These are phyloP conservation scores for Vinca major DNA, from an alignment of 305 asterid genomes.

Conservation along the genomic window DNA sequence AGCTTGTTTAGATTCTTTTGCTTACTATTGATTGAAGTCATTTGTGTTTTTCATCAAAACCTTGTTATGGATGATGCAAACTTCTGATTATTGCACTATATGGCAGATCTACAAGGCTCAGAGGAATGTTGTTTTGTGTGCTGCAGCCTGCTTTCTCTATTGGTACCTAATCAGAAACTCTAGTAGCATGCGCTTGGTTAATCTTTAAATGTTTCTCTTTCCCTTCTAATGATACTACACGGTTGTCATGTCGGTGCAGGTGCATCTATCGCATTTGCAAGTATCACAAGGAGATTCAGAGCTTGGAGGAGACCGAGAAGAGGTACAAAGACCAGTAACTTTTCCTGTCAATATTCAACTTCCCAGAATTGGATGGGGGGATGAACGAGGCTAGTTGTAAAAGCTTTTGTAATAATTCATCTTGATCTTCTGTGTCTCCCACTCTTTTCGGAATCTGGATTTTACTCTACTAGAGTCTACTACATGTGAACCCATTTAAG, in stretches of 20 bases:
- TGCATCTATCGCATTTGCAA: constrained; percentile 73
- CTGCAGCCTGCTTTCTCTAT: constrained; percentile 63
- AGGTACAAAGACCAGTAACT: constrained; percentile 62
- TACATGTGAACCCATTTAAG: no score
- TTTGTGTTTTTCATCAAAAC: neutral
- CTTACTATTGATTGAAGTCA: neutral
- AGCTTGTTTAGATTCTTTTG: neutral
- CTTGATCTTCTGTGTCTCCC: neutral
- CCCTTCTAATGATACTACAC: neutral
- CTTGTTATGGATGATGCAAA: neutral
- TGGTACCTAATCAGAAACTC: constrained; percentile 36
- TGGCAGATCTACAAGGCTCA: constrained; percentile 80
- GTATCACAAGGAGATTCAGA: constrained; percentile 56
- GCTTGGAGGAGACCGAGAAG: constrained; percentile 75
- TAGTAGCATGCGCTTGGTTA: neutral
- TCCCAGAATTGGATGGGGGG: neutral
- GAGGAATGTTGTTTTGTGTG: constrained; percentile 72
- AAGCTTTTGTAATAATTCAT: neutral
- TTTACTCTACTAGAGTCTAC: neutral
- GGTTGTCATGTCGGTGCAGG: constrained; percentile 30
- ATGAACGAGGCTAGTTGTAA: neutral
- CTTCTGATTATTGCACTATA: neutral
- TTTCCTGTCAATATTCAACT: neutral
- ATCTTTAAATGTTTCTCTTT: neutral
- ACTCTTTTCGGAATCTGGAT: neutral